phyloP scores from a whole-genome alignment of 2,329 filamentous ascomycete genomes.

The Sporothrix variecibatus region DNA sequence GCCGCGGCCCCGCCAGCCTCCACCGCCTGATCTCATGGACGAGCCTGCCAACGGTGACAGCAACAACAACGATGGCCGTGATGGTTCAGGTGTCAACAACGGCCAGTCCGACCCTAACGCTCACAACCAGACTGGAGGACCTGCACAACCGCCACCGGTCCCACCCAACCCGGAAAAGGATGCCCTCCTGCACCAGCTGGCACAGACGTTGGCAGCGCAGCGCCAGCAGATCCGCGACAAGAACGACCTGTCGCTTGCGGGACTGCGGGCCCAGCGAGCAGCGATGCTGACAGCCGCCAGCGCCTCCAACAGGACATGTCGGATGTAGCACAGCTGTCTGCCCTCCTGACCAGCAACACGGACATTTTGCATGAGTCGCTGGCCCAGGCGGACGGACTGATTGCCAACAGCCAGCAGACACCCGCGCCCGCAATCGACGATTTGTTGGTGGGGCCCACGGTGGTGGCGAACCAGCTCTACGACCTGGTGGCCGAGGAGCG shows the following conservation, averaged over 20 bases:
- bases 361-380: conserved; percentile 76
- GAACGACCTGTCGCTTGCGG: conserved; percentile 71
- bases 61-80: not conserved
- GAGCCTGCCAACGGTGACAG: conserved; percentile 43
- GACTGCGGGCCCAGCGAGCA: conserved; percentile 74
- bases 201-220: conserved; percentile 66
- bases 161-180: conserved; percentile 97
- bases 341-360: conserved; percentile 74
- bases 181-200: conserved; percentile 76
- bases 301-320: conserved; percentile 73
- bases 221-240: conserved; percentile 70
- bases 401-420: conserved; percentile 69
- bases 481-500: conserved; percentile 84
- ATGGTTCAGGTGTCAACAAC: not conserved
- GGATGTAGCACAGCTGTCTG: conserved; percentile 69
- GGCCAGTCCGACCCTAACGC: conserved; percentile 39
- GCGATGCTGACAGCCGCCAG: conserved; percentile 73
- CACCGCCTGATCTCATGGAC: conserved; percentile 58
- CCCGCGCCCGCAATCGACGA: conserved; percentile 81
- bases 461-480: conserved; percentile 92
- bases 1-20: conserved; percentile 44
- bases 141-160: conserved; percentile 70
- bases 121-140: conserved; percentile 39
- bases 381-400: conserved; percentile 74
- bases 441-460: conserved; percentile 86